Percentiles rank a stretch among this genome's conserved stretches.
phyloP scores from a whole-genome alignment of 345 rosid genomes.

The Bruguiera gymnorhiza region DNA sequence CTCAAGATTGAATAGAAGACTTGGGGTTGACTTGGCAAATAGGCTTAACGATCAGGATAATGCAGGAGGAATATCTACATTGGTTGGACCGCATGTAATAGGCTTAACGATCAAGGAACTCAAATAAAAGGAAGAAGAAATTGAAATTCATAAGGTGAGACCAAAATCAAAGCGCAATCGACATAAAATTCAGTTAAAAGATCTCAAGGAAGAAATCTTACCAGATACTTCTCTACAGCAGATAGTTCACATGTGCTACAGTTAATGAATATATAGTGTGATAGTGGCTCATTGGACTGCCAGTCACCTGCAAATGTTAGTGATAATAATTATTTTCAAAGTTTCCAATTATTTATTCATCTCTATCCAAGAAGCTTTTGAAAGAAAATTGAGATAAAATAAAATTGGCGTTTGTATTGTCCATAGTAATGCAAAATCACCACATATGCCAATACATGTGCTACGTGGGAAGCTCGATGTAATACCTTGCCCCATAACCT shows the following conservation, averaged over 20 bases:
- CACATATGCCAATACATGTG: too few species aligned
- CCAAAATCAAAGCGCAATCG: neutral
- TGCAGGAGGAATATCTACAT: constrained; percentile 6
- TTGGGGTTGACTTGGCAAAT: constrained; percentile 67
- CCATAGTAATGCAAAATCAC: too few species aligned
- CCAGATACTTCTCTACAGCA: constrained; percentile 87
- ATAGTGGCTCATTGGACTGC: constrained; percentile 72
- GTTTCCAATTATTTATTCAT: neutral
- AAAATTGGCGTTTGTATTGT: too few species aligned
- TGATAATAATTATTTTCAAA: neutral
- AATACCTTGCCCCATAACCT: too few species aligned
- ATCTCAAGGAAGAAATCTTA: constrained; percentile 29
- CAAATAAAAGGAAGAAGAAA: neutral
- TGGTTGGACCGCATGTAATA: neutral
- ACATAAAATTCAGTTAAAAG: constrained; percentile 5
- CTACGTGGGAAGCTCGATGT: too few species aligned
- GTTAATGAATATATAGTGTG: constrained; percentile 68
- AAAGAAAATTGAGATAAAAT: too few species aligned
- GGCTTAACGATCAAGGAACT: neutral
- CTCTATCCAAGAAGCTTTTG: too few species aligned
- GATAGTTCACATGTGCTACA: constrained; percentile 87
- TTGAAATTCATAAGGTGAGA: neutral
- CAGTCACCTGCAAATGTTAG: constrained; percentile 56
- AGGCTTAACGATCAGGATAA: neutral
- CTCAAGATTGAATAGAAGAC: constrained; percentile 89